Evolutionary conservation across 2,329 filamentous ascomycete genomes (phyloP).

Genomic region (Elsinoe batatas): DNA sequence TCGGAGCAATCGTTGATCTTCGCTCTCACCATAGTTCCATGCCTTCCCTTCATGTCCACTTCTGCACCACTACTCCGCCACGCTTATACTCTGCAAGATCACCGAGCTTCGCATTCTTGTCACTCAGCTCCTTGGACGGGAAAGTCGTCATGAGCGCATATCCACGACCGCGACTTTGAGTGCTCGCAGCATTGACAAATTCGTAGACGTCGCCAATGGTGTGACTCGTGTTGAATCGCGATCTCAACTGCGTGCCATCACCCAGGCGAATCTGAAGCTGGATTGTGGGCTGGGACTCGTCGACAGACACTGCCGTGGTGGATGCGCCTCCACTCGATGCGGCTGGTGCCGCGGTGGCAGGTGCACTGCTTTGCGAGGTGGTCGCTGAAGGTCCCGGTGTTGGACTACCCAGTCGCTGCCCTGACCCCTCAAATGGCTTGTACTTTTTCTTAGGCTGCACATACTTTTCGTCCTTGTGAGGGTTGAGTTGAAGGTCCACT

Average conservation of each 20-base stretch:
- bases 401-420: slow-evolving; percentile 66
- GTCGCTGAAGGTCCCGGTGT: slow-evolving; percentile 52
- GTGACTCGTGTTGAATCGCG: slow-evolving; percentile 70
- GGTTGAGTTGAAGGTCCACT: slow-evolving; percentile 65
- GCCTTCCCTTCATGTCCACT: slow-evolving; percentile 34
- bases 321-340: slow-evolving; percentile 24
- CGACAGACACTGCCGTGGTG: slow-evolving; percentile 40
- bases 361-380: slow-evolving; percentile 18
- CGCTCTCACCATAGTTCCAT: neutral
- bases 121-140: slow-evolving; percentile 68
- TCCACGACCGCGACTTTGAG: slow-evolving; percentile 46
- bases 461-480: slow-evolving; percentile 67
- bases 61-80: slow-evolving; percentile 47
- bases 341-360: slow-evolving; percentile 27
- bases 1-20: neutral
- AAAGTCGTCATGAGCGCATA: slow-evolving; percentile 77
- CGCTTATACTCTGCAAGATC: slow-evolving; percentile 43
- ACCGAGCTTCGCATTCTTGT: slow-evolving; percentile 44
- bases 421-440: slow-evolving; percentile 62
- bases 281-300: slow-evolving; percentile 57
- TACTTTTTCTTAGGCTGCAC: slow-evolving; percentile 63
- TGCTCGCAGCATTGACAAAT: slow-evolving; percentile 58
- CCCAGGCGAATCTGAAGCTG: slow-evolving; percentile 68
- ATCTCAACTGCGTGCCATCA: slow-evolving; percentile 66
- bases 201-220: slow-evolving; percentile 69